Evolutionary conservation across 345 rosid species (phyloP).

Genomic region (Aethionema arabicum): DNA sequence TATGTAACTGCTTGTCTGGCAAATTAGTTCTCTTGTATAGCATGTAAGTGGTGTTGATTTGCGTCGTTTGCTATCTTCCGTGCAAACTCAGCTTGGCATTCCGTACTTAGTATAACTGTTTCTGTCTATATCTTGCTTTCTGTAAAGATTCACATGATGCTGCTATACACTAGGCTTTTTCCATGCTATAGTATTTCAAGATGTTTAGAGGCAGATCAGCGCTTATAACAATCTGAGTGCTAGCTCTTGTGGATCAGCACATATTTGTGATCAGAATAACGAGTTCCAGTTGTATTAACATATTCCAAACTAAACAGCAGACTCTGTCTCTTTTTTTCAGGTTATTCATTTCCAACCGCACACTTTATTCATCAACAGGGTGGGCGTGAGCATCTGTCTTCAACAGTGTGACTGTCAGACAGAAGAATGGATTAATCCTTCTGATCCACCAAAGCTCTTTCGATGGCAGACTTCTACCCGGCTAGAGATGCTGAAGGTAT

Average conservation of each 20-base stretch:
- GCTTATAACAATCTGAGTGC: constrained; percentile 10
- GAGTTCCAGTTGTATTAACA: constrained; percentile 16
- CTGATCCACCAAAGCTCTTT: constrained; percentile 80
- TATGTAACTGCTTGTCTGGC: neutral
- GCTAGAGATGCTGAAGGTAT: constrained; percentile 74
- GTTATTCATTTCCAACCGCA: constrained; percentile 92
- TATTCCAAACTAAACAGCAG: constrained; percentile 17
- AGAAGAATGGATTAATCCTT: constrained; percentile 80
- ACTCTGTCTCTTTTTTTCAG: constrained; percentile 43
- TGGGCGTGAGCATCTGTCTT: constrained; percentile 70
- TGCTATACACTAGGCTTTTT: constrained; percentile 17
- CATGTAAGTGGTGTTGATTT: constrained; percentile 20
- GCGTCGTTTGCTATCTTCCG: constrained; percentile 9
- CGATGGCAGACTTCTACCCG: constrained; percentile 71
- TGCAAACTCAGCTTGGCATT: constrained; percentile 3
- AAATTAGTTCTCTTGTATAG: constrained; percentile 13
- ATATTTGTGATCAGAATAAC: constrained; percentile 15
- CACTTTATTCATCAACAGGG: constrained; percentile 78
- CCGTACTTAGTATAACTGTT: constrained; percentile 17
- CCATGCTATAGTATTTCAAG: constrained; percentile 11
- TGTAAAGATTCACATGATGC: neutral
- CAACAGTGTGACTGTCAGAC: constrained; percentile 82
- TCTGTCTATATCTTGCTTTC: constrained; percentile 13
- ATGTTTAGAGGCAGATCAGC: constrained; percentile 12
- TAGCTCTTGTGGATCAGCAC: neutral